Base-by-base conservation (phyloP, 495 filamentous ascomycete genomes). In the Bryoglossum gracile region DNA sequence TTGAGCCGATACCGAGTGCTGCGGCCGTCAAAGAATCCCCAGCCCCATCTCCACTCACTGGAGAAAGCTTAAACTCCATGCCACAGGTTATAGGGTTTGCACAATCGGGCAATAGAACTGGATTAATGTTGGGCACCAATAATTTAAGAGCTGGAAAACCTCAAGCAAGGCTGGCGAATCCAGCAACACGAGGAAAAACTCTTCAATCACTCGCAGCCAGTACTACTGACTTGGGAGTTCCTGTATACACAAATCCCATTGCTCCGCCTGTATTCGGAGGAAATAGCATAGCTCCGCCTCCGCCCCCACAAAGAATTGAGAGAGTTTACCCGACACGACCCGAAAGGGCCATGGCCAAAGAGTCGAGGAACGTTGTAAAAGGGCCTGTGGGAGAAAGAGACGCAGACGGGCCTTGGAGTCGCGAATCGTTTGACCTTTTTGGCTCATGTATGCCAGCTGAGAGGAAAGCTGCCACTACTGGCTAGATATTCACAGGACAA, bases 321-420 rank as follows among this genome's bases (percentile, higher is more conserved):
- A n/a, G n/a, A n/a, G n/a, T n/a, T n/a, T n/a, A n/a, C n/a, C n/a
- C n/a, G 18, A 46, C 13, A 30, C 57, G 58, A 32, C 57, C 60
- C 21, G 65, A 46, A 16, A 41, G 48, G 21, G n/a, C 40, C 66
- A 13, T 65, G 63, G 8, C 71, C 72, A 33, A 38, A 32, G 2
- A n/a, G 55, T 51, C 17, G 35, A 44, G 14, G 40, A 40, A 21
- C 9, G 22, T n/a, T 21, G 17, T 39, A 0, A 38, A 28, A 23
- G 51, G 24, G 8, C 28, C 61, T 24, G 62, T 65, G 13, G 68
- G 65, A n/a, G 74, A 73, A 30, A 41, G 49, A 10, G 64, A 59
- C 51, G 64, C 60, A 38, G 65, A 60, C 16, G 75, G 73, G 1
- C 68, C 73, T 1, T 77, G 75, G 73, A 76, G 75, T 51, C 67